Conservation (phyloP, 2,329 filamentous ascomycete genomes). For the Dactylellina cionopaga region DNA sequence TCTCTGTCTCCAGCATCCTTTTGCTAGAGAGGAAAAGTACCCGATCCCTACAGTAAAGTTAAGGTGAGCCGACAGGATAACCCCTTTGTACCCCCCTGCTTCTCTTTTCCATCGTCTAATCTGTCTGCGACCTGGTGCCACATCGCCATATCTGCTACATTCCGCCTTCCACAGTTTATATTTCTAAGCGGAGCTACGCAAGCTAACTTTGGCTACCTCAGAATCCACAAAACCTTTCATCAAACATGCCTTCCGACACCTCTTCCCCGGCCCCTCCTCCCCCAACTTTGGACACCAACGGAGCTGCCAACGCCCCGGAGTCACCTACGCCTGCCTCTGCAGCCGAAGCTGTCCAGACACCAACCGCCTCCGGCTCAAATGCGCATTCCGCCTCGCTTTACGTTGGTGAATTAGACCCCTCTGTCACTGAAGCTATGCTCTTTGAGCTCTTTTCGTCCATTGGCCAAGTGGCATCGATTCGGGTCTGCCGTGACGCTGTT, state of each 20-base stretch:
- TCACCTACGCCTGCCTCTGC: conserved; percentile 72
- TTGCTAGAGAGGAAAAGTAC: too few relatives aligned
- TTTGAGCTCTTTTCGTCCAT: conserved; percentile 99
- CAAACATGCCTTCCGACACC: conserved; percentile 72
- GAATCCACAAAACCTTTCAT: conserved; percentile 41
- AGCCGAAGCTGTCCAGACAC: conserved; percentile 61
- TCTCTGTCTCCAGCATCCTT: too few relatives aligned
- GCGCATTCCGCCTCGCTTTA: conserved; percentile 96
- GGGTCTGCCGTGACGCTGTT: conserved; percentile 98
- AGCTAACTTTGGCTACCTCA: too few relatives aligned
- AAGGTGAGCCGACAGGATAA: too few relatives aligned
- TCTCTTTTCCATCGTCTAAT: background rate
- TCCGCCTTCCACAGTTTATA: too few relatives aligned
- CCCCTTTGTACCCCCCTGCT: too few relatives aligned
- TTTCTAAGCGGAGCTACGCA: too few relatives aligned
- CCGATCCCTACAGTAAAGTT: too few relatives aligned
- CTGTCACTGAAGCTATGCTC: conserved; percentile 99
- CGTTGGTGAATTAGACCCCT: conserved; percentile 96
- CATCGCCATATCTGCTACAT: too few relatives aligned
- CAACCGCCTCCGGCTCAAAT: conserved; percentile 75
- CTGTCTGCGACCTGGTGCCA: too few relatives aligned
- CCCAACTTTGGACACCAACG: conserved; percentile 78
- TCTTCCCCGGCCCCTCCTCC: conserved; percentile 72
- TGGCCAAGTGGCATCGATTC: conserved; percentile 97
- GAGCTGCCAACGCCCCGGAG: conserved; percentile 66